Evolutionary conservation across 2,329 filamentous ascomycete species (phyloP).

Genomic region (Fusarium ramigenum): DNA sequence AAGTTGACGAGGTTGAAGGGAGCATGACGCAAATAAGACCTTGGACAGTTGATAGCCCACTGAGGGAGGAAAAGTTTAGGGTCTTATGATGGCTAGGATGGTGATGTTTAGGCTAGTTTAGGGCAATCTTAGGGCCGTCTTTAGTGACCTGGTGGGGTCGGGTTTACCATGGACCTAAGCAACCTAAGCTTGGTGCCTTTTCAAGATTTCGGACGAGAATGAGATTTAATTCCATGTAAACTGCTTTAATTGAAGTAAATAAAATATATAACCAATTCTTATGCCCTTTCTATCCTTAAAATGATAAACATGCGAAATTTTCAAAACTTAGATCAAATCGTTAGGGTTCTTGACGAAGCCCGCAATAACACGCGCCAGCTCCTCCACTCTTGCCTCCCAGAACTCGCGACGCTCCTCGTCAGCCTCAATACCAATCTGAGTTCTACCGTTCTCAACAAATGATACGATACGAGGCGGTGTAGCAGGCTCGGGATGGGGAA

Average conservation of each 20-base stretch:
- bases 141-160: not conserved
- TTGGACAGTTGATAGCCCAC: too few species aligned
- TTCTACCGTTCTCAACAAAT: conserved; percentile 37
- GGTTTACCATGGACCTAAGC: not conserved
- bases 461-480: conserved; percentile 41
- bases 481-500: conserved; percentile 39
- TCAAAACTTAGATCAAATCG: conserved; percentile 1
- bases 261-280: not conserved
- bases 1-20: not conserved
- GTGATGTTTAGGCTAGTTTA: not conserved
- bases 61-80: too few species aligned
- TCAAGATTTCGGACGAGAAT: not conserved
- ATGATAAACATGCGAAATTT: not conserved
- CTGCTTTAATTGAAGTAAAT: too few species aligned
- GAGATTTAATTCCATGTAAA: not conserved
- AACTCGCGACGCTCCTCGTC: conserved; percentile 41
- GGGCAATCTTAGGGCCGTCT: not conserved
- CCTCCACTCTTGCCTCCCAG: conserved; percentile 40
- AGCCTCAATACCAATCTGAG: conserved; percentile 41
- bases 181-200: not conserved
- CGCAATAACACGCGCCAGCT: conserved; percentile 34
- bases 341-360: conserved; percentile 24
- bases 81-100: too few species aligned
- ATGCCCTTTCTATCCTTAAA: not conserved
- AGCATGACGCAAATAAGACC: not conserved